Evolutionary conservation across 768 basidiomycete genomes (phyloP).

Genomic region (Chalciporus pseudorubinellus): DNA sequence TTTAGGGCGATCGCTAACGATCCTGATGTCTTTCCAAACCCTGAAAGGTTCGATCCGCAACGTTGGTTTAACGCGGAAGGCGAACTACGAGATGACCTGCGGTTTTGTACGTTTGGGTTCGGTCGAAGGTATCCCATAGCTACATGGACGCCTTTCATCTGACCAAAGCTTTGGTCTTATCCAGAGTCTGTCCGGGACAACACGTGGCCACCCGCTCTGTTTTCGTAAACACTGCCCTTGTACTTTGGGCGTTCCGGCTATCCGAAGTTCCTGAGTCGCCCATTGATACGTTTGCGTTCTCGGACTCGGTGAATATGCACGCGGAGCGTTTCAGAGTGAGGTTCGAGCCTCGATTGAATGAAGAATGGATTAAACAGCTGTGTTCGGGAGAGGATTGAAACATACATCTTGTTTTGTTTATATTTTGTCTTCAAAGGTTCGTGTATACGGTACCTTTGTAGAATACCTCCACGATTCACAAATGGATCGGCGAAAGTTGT

Average conservation of each 20-base stretch:
- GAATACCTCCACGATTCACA: too few species aligned
- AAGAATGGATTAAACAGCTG: neutral
- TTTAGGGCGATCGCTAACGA: constrained; percentile 47
- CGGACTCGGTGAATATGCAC: neutral
- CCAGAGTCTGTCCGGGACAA: neutral
- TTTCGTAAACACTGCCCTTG: neutral
- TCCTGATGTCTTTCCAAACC: constrained; percentile 52
- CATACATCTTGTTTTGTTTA: too few species aligned
- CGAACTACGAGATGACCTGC: constrained; percentile 24
- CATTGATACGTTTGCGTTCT: neutral
- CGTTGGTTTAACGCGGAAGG: constrained; percentile 10
- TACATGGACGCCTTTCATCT: too few species aligned
- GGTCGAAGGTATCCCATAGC: too few species aligned
- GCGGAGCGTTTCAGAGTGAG: neutral
- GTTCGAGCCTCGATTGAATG: neutral
- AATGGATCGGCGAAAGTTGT: too few species aligned
- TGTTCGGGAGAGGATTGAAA: too few species aligned
- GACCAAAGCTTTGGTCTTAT: too few species aligned
- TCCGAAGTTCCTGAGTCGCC: neutral
- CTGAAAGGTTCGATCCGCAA: constrained; percentile 49
- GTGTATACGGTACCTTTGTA: too few species aligned
- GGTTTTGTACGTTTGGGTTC: constrained; percentile 31
- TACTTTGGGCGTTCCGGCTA: neutral
- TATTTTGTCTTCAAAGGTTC: too few species aligned
- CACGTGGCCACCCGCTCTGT: neutral